These are phyloP conservation scores for Fusarium austroafricanum DNA, from an alignment of 2,329 filamentous ascomycete genomes.

Conservation along the genomic window DNA sequence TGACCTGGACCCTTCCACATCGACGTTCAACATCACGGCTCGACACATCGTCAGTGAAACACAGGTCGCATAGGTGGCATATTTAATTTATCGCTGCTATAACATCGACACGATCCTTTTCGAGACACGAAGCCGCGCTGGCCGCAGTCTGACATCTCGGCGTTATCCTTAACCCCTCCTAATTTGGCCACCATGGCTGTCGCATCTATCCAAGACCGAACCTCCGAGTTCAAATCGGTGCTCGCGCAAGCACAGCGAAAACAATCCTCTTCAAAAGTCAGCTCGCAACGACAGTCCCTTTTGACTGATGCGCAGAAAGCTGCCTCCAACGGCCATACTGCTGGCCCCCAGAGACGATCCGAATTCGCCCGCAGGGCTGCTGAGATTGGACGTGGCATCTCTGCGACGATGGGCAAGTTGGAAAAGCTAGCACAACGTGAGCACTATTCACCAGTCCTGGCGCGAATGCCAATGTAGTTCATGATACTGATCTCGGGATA, in stretches of 20 bases:
- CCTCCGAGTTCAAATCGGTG: constrained; percentile 93
- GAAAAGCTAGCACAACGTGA: constrained; percentile 88
- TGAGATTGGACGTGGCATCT: constrained; percentile 91
- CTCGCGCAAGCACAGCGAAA: constrained; percentile 85
- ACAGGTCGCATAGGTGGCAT: constrained; percentile 22
- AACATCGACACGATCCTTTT: constrained; percentile 2
- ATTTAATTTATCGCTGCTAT: background rate
- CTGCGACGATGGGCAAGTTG: constrained; percentile 91
- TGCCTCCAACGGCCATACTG: constrained; percentile 61
- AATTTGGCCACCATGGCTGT: constrained; percentile 64
- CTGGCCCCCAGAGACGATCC: constrained; percentile 72
- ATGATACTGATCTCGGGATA: constrained; percentile 21
- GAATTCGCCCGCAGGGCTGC: constrained; percentile 94
- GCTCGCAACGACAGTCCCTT: constrained; percentile 83
- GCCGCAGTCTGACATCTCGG: constrained; percentile 48
- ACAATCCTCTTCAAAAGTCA: constrained; percentile 79
- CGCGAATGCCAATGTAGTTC: background rate
- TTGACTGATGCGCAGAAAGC: constrained; percentile 79
- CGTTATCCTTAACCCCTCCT: constrained; percentile 28
- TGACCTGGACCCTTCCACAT: constrained; percentile 28
- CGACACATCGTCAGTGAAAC: constrained; percentile 7
- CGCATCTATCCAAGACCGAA: constrained; percentile 93
- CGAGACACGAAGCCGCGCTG: constrained; percentile 50
- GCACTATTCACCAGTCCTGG: constrained; percentile 44
- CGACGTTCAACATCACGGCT: constrained; percentile 15